phyloP scores from a whole-genome alignment of 306 rosid genomes.

The Cucurbita argyrosperma region DNA sequence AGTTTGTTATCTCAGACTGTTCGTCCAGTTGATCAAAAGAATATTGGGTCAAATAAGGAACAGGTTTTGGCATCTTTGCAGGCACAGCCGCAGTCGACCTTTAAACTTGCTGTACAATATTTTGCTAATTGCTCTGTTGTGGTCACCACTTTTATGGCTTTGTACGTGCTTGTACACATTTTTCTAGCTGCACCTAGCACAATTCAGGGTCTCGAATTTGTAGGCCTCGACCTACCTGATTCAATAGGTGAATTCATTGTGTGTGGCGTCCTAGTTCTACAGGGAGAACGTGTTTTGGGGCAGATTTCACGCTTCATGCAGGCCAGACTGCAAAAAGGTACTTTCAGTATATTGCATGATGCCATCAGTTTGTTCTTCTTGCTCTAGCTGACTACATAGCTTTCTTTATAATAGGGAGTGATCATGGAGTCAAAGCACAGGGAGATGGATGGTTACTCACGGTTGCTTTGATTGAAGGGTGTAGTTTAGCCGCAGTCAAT shows the following conservation, averaged over 20 bases:
- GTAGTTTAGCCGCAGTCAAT: constrained; percentile 54
- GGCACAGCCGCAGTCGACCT: constrained; percentile 48
- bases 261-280: constrained; percentile 77
- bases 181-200: constrained; percentile 59
- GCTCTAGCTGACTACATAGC: neutral
- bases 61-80: constrained; percentile 69
- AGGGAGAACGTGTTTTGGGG: constrained; percentile 68
- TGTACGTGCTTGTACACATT: constrained; percentile 70
- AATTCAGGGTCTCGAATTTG: constrained; percentile 85
- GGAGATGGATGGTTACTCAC: constrained; percentile 99
- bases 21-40: constrained; percentile 64
- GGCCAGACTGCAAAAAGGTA: constrained; percentile 83
- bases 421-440: constrained; percentile 83
- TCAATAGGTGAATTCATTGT: constrained; percentile 80
- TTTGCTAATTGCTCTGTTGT: constrained; percentile 67
- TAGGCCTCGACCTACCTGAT: constrained; percentile 93
- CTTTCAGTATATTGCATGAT: neutral
- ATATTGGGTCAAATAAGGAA: constrained; percentile 70
- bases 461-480: constrained; percentile 88
- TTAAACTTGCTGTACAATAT: constrained; percentile 65
- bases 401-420: constrained; percentile 45
- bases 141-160: constrained; percentile 48
- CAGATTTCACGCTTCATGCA: constrained; percentile 77
- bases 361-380: neutral
- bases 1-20: constrained; percentile 45